phyloP scores from a whole-genome alignment of 192 early-diverging fungal species.

The Paraglomus brasilianum region DNA sequence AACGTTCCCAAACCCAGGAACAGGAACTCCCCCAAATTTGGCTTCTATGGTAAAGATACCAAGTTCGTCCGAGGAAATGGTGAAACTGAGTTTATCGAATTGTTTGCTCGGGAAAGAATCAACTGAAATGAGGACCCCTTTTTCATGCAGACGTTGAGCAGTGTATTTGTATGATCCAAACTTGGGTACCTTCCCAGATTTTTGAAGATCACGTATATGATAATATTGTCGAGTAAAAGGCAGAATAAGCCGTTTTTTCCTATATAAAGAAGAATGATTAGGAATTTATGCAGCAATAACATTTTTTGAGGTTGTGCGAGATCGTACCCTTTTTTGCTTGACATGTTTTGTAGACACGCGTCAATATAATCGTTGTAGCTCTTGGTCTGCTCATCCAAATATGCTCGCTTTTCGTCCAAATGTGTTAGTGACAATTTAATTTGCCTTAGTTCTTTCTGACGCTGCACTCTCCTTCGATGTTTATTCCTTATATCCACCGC shows the following conservation, averaged over 20 bases:
- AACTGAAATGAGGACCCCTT: constrained; percentile 87
- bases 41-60: constrained; percentile 91
- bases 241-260: constrained; percentile 70
- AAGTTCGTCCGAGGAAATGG: constrained; percentile 87
- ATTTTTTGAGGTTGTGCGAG: background rate
- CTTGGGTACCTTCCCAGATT: constrained; percentile 83
- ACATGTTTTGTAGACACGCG: constrained; percentile 83
- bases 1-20: constrained; percentile 61
- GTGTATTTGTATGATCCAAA: constrained; percentile 99
- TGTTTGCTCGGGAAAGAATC: constrained; percentile 80
- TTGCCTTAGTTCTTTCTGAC: constrained; percentile 69
- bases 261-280: constrained; percentile 1
- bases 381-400: constrained; percentile 84
- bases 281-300: background rate
- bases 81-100: constrained; percentile 86
- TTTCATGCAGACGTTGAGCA: constrained; percentile 87
- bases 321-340: constrained; percentile 52
- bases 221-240: constrained; percentile 96
- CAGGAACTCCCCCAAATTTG: constrained; percentile 66
- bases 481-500: constrained; percentile 93
- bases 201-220: constrained; percentile 84
- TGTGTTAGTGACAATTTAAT: constrained; percentile 78
- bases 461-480: constrained; percentile 74
- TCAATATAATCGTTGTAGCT: constrained; percentile 91
- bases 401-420: constrained; percentile 81